Evolutionary conservation across 805 yeast genomes (phyloP).

Genomic region (Hyphopichia homilentoma): DNA sequence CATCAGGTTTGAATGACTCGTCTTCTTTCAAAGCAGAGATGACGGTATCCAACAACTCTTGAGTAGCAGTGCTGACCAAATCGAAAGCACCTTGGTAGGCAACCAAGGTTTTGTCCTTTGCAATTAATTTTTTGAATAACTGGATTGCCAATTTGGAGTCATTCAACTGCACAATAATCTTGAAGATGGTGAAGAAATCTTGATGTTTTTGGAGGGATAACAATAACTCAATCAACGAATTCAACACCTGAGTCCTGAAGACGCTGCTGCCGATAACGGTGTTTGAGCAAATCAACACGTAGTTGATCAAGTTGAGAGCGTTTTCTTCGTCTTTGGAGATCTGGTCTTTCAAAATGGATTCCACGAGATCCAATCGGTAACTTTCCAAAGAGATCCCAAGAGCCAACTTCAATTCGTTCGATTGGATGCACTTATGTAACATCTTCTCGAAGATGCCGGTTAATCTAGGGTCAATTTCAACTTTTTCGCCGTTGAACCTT

Average conservation of each 20-base stretch:
- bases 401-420: constrained; percentile 74
- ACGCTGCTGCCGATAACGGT: constrained; percentile 59
- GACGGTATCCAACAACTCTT: constrained; percentile 69
- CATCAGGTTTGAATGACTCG: constrained; percentile 18
- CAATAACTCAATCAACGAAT: constrained; percentile 57
- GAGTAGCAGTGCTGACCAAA: constrained; percentile 86
- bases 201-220: constrained; percentile 51
- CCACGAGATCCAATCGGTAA: constrained; percentile 77
- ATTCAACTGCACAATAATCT: constrained; percentile 84
- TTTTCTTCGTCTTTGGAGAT: constrained; percentile 44
- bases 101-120: constrained; percentile 47
- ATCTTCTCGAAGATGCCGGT: constrained; percentile 75
- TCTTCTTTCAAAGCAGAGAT: constrained; percentile 37
- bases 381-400: constrained; percentile 90
- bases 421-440: constrained; percentile 72
- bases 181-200: constrained; percentile 81
- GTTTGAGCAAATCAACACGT: constrained; percentile 71
- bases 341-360: constrained; percentile 46
- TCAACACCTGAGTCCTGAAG: constrained; percentile 65
- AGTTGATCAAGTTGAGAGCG: constrained; percentile 57
- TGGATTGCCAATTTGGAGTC: constrained; percentile 67
- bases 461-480: constrained; percentile 57
- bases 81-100: constrained; percentile 96
- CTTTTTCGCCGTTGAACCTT: constrained; percentile 21
- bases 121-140: constrained; percentile 60